Conservation (phyloP, 2,329 filamentous ascomycete genomes). For the Hymenoscyphus scutula region DNA sequence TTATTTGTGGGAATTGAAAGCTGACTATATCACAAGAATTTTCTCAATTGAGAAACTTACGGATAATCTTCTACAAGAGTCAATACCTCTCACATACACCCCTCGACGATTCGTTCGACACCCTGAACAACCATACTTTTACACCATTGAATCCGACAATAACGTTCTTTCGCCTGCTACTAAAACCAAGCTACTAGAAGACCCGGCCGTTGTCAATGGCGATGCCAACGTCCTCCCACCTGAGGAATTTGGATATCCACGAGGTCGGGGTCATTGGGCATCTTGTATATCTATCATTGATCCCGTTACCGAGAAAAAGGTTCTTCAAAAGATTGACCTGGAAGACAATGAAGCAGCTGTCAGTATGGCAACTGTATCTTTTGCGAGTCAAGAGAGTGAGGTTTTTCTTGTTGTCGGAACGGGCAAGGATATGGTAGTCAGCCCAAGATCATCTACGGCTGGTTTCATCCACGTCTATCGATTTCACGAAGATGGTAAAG, state of each 20-base stretch:
- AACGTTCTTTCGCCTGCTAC: conserved; percentile 84
- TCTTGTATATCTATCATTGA: conserved; percentile 94
- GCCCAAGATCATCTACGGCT: conserved; percentile 69
- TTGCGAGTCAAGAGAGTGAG: conserved; percentile 85
- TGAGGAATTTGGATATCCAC: conserved; percentile 85
- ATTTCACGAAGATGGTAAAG: conserved; percentile 80
- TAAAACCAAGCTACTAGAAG: conserved; percentile 68
- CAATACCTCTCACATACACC: conserved; percentile 83
- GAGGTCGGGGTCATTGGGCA: conserved; percentile 83
- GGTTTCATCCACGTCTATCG: conserved; percentile 93
- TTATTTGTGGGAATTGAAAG: conserved; percentile 14
- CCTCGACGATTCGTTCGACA: conserved; percentile 85
- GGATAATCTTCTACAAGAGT: conserved; percentile 82
- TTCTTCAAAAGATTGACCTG: conserved; percentile 76
- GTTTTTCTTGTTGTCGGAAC: conserved; percentile 92
- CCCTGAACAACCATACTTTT: conserved; percentile 85
- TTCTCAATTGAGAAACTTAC: conserved; percentile 86
- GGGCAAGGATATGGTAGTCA: conserved; percentile 82
- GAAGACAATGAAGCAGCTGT: conserved; percentile 90
- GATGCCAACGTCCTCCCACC: conserved; percentile 69
- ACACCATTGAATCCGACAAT: conserved; percentile 90
- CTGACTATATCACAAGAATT: conserved; percentile 60
- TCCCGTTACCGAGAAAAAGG: conserved; percentile 69
- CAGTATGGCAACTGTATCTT: conserved; percentile 79
- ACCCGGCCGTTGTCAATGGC: conserved; percentile 68